Conservation (phyloP, 2,329 filamentous ascomycete species). For the Nothophaeocryptopus gaeumannii region DNA sequence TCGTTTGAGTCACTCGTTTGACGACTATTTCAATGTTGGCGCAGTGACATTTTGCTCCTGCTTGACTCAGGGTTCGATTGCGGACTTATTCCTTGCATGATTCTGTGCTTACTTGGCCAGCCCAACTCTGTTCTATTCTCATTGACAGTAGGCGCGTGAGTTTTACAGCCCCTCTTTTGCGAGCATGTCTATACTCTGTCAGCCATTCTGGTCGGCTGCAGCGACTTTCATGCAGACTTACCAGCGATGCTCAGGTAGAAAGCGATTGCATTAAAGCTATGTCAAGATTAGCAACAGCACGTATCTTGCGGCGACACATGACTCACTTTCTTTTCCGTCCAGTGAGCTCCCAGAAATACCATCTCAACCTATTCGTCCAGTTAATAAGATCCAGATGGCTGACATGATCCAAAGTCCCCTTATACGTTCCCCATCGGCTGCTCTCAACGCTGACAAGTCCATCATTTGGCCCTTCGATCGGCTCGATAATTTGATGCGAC, state of each 20-base stretch:
- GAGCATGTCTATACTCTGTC: slow-evolving; percentile 35
- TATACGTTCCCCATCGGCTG: slow-evolving; percentile 61
- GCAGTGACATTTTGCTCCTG: too few relatives aligned
- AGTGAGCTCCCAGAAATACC: slow-evolving; percentile 56
- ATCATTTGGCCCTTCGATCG: slow-evolving; percentile 59
- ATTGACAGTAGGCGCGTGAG: too few relatives aligned
- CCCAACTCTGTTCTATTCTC: too few relatives aligned
- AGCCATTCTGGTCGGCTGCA: background rate
- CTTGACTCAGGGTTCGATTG: too few relatives aligned
- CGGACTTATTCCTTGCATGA: too few relatives aligned
- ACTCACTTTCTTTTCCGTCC: slow-evolving; percentile 55
- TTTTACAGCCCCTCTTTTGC: slow-evolving; percentile 39
- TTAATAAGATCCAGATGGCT: slow-evolving; percentile 65
- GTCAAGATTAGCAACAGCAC: slow-evolving; percentile 13
- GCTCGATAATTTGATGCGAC: slow-evolving; percentile 54
- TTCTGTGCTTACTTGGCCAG: too few relatives aligned
- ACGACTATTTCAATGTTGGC: too few relatives aligned
- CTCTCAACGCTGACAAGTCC: slow-evolving; percentile 63
- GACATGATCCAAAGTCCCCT: slow-evolving; percentile 61
- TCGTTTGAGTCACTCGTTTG: too few relatives aligned
- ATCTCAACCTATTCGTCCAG: slow-evolving; percentile 62
- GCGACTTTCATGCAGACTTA: slow-evolving; percentile 36
- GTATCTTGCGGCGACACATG: background rate
- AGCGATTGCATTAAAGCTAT: slow-evolving; percentile 61
- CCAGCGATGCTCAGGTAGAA: slow-evolving; percentile 65